A percentile compares a stretch with the other conserved stretches of the same genome.
These are phyloP conservation scores for Lachnellula arida DNA, from an alignment of 2,329 filamentous ascomycete genomes.

Conservation along the genomic window DNA sequence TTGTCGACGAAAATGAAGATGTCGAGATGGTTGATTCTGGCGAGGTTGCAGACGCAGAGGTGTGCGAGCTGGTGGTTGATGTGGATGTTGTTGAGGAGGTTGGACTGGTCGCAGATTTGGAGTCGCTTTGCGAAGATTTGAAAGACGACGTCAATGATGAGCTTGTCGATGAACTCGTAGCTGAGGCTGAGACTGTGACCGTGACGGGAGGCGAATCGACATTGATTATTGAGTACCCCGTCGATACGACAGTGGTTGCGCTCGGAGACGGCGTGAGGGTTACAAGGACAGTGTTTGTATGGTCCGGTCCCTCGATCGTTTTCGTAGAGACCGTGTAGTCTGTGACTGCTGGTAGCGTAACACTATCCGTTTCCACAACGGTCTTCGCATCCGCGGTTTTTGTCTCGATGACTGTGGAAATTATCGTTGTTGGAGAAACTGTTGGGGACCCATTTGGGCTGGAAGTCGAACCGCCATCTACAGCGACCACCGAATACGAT, in stretches of 20 bases:
- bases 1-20: neutral
- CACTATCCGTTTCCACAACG: slow-evolving; percentile 22
- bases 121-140: neutral
- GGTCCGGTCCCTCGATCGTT: slow-evolving; percentile 23
- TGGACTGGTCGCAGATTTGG: neutral
- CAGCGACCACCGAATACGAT: slow-evolving; percentile 33
- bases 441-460: neutral
- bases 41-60: neutral
- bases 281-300: slow-evolving; percentile 22
- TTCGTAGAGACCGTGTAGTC: slow-evolving; percentile 21
- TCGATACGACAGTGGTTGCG: slow-evolving; percentile 20
- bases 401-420: slow-evolving; percentile 24
- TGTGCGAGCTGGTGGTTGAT: neutral
- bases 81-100: neutral
- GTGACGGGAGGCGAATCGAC: slow-evolving; percentile 24
- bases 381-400: slow-evolving; percentile 22
- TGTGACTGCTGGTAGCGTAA: slow-evolving; percentile 20
- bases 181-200: slow-evolving; percentile 11
- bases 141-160: slow-evolving; percentile 2
- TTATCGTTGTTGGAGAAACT: slow-evolving; percentile 13
- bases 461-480: slow-evolving; percentile 30
- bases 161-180: slow-evolving; percentile 1
- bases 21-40: neutral
- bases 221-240: slow-evolving; percentile 29
- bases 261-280: slow-evolving; percentile 23